Evolutionary conservation across 2,329 filamentous ascomycete genomes (phyloP).

Genomic region (Sclerotinia subarctica): DNA sequence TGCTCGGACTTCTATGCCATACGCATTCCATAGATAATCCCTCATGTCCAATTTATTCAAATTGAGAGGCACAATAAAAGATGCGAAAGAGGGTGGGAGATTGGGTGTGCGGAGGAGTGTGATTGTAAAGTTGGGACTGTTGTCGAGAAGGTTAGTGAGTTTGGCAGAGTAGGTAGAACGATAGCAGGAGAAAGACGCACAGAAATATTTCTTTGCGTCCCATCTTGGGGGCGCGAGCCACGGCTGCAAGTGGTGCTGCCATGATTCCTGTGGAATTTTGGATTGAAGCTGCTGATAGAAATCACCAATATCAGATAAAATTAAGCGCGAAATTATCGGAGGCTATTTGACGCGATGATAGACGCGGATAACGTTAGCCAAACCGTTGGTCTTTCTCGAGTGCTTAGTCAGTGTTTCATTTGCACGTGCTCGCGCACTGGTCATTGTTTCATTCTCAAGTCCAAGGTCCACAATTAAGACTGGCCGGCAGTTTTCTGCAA

Average conservation of each 20-base stretch:
- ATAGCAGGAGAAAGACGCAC: slow-evolving; percentile 41
- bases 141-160: slow-evolving; percentile 10
- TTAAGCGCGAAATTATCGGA: slow-evolving; percentile 9
- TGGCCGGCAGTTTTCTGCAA: too few species aligned
- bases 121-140: slow-evolving; percentile 77
- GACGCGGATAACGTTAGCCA: neutral
- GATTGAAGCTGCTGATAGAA: slow-evolving; percentile 15
- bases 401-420: neutral
- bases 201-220: slow-evolving; percentile 55
- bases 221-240: slow-evolving; percentile 39
- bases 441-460: too few species aligned
- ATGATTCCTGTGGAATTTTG: slow-evolving; percentile 20
- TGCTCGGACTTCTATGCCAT: slow-evolving; percentile 67
- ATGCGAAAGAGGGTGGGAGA: slow-evolving; percentile 75
- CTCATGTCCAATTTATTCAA: slow-evolving; percentile 97
- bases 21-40: slow-evolving; percentile 88
- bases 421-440: neutral
- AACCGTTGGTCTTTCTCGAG: neutral
- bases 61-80: slow-evolving; percentile 84
- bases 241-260: slow-evolving; percentile 24
- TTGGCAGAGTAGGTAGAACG: neutral
- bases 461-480: neutral
- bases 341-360: neutral
- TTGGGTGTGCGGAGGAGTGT: slow-evolving; percentile 71
- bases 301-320: slow-evolving; percentile 8